Base-by-base conservation (phyloP, 2,329 filamentous ascomycete genomes). In the Ceratocystis alfenasii region DNA sequence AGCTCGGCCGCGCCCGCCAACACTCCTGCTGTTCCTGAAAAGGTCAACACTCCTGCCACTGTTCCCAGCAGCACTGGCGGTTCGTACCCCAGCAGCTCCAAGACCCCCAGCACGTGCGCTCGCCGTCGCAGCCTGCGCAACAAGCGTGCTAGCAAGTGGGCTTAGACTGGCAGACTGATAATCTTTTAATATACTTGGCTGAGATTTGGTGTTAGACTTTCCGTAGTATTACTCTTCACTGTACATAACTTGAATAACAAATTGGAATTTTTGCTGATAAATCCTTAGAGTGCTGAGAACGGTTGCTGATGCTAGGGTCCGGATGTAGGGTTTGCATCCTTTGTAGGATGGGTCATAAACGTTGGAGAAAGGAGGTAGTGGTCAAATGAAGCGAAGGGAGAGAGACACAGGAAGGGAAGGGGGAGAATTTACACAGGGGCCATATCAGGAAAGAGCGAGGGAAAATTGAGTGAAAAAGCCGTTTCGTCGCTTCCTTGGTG, bases 121-220 rank as follows among this genome's bases (percentile, higher is more conserved):
- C 57, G 57, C 41, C 66, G 66, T 17, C 66, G 66, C 25, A 48
- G 57, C 46, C 33, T 65, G 57, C 66, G 63, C 28, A 41, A 41
- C 36, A 59, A 59, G 55, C 55, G 55, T 59, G 55, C 55, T n/a
- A 59, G n/a, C 55, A 59, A 59, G 17, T 7, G 30, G 6, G 55
- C 55, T 59, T 59, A 36, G 15, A 36, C 25, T 59, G 17, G 12
- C 5, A 8, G 15, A 8, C 28, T 4, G 25, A 36, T 6, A 22
- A 15, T 5, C 2, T 15, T n/a, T 57, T 59, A 10, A 36, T 59
- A 33, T 33, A 15, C 15, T 6, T n/a, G 28, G 17, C 17, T 15
- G 28, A 59, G 55, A 59, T n/a, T 10, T 59, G 55, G 25, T 59
- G 55, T 17, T 59, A n/a, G 25, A 36, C 55, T n/a, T 3, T 12